Conservation (phyloP, 371 early-diverging fungal genomes). For the Mucor saturninus region DNA sequence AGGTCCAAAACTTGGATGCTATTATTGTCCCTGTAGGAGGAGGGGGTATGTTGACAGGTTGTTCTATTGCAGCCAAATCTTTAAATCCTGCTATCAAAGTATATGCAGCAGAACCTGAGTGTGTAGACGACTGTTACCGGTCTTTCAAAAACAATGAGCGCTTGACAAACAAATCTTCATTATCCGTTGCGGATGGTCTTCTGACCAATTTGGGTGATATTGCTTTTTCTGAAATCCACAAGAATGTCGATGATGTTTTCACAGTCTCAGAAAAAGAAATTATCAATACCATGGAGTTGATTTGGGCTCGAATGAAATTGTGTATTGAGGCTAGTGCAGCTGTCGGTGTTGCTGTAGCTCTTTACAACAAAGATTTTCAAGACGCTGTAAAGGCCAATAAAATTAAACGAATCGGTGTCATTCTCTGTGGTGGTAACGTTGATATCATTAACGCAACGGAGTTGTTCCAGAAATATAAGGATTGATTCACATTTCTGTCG, state of each 20-base stretch:
- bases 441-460: slow-evolving; percentile 32
- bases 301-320: slow-evolving; percentile 59
- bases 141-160: slow-evolving; percentile 31
- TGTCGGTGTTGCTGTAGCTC: slow-evolving; percentile 53
- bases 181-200: slow-evolving; percentile 51
- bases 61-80: slow-evolving; percentile 50
- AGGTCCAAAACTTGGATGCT: slow-evolving; percentile 51
- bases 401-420: slow-evolving; percentile 40
- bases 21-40: slow-evolving; percentile 62
- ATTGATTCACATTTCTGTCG: neutral
- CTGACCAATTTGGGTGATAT: slow-evolving; percentile 48
- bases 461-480: slow-evolving; percentile 22
- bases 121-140: slow-evolving; percentile 46
- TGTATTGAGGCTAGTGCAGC: slow-evolving; percentile 63
- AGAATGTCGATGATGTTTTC: slow-evolving; percentile 56
- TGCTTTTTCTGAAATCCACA: slow-evolving; percentile 47
- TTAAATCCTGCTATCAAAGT: slow-evolving; percentile 41
- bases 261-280: slow-evolving; percentile 60
- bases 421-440: slow-evolving; percentile 54
- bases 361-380: slow-evolving; percentile 48
- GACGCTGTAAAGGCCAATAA: slow-evolving; percentile 16
- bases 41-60: slow-evolving; percentile 66
- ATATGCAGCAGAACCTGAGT: slow-evolving; percentile 58
- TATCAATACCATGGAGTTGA: slow-evolving; percentile 50
- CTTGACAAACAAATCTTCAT: slow-evolving; percentile 13